Evolutionary conservation across 2,329 filamentous ascomycete genomes (phyloP).

Genomic region (Magnaporthiopsis incrustans): DNA sequence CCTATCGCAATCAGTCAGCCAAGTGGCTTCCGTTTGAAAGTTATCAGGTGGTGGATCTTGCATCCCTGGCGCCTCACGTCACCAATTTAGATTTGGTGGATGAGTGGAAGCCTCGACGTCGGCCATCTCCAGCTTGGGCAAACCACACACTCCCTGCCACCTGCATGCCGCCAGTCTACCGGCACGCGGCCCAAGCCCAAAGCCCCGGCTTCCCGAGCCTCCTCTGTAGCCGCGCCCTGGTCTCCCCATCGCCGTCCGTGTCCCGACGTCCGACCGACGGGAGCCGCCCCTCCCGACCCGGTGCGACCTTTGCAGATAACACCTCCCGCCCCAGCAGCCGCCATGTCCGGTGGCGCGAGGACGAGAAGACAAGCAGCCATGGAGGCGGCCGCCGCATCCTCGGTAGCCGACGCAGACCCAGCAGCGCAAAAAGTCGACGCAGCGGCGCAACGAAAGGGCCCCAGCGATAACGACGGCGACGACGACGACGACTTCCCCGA

Average conservation of each 20-base stretch:
- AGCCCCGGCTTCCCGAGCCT: neutral
- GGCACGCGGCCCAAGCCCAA: no score
- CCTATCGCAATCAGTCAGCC: neutral
- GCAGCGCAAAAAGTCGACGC: conserved; percentile 25
- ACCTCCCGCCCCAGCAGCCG: neutral
- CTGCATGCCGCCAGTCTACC: neutral
- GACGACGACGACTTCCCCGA: conserved; percentile 28
- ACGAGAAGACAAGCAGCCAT: conserved; percentile 19
- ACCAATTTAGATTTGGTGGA: neutral
- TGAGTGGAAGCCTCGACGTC: neutral
- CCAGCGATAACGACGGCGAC: conserved; percentile 13
- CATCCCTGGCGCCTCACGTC: neutral
- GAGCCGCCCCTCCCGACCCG: neutral
- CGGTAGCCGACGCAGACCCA: conserved; percentile 1
- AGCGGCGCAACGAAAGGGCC: conserved; percentile 19
- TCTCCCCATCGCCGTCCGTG: neutral
- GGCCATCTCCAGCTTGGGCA: neutral
- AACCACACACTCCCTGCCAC: neutral
- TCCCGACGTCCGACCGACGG: neutral
- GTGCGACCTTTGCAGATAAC: neutral
- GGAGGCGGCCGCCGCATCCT: conserved; percentile 16
- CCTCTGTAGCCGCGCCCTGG: neutral
- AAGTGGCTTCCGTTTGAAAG: no score
- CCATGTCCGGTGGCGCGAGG: conserved; percentile 19
- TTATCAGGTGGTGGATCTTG: neutral